Conservation (phyloP, 164 flowering plant species). For the Vitis riparia region DNA sequence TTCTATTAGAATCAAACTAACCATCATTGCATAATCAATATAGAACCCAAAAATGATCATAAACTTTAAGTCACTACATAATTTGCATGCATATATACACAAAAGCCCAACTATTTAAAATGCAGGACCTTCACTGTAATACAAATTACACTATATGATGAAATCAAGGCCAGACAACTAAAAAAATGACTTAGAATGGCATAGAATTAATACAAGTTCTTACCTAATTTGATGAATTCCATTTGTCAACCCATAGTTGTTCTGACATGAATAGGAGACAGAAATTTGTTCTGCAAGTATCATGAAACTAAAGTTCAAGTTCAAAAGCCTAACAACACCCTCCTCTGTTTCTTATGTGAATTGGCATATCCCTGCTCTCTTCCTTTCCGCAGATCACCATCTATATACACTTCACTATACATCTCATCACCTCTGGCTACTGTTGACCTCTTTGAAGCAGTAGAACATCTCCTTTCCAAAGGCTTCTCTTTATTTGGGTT, state of each 20-base stretch:
- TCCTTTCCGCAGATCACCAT: conserved; percentile 52
- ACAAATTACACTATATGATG: neutral
- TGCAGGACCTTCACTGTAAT: neutral
- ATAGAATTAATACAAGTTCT: neutral
- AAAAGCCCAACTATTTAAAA: neutral
- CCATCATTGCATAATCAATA: no score
- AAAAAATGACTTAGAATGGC: neutral
- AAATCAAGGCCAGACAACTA: neutral
- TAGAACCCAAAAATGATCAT: no score
- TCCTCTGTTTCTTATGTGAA: conserved; percentile 27
- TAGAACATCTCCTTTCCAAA: conserved; percentile 28
- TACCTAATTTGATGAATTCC: conserved; percentile 3
- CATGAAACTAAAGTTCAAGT: neutral
- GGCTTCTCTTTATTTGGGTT: conserved; percentile 31
- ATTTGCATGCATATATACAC: no score
- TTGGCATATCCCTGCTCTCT: conserved; percentile 27
- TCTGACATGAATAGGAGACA: neutral
- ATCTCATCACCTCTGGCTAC: conserved; percentile 9
- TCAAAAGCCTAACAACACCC: conserved; percentile 3
- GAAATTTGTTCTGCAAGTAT: neutral
- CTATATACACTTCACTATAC: conserved; percentile 44
- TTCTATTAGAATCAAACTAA: no score
- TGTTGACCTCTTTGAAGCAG: conserved; percentile 13
- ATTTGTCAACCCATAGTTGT: neutral
- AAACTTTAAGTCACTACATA: no score